Conservation (phyloP, 352 stramenopile genomes). For the Globisporangium ultimum region DNA sequence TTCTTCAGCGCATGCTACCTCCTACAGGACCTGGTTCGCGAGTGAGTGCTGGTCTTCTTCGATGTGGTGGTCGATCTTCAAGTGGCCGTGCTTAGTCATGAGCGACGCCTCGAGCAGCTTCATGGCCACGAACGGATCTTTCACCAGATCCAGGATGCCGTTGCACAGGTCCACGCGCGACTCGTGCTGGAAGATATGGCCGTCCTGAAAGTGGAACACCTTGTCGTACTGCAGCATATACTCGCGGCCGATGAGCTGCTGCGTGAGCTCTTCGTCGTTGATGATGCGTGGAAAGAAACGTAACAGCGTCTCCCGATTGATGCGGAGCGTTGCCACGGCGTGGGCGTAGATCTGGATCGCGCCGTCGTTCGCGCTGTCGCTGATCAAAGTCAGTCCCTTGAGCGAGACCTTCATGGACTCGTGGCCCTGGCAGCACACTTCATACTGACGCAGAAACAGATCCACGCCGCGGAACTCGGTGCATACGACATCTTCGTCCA, state of each 20-base stretch:
- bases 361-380: conserved; percentile 14
- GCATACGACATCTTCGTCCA: conserved; percentile 42
- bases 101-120: conserved; percentile 46
- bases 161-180: conserved; percentile 44
- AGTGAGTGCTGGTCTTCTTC: conserved; percentile 39
- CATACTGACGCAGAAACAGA: conserved; percentile 46
- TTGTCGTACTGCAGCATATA: conserved; percentile 70
- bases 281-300: conserved; percentile 50
- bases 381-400: conserved; percentile 21
- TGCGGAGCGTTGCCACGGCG: conserved; percentile 32
- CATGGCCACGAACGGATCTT: conserved; percentile 51
- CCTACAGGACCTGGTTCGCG: conserved; percentile 26
- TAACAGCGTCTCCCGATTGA: conserved; percentile 41
- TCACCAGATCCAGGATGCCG: conserved; percentile 45
- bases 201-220: conserved; percentile 55
- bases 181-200: conserved; percentile 57
- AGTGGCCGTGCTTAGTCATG: conserved; percentile 60
- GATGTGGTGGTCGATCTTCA: conserved; percentile 35
- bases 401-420: conserved; percentile 27
- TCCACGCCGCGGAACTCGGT: conserved; percentile 55
- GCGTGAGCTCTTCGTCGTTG: conserved; percentile 43
- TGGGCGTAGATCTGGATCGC: conserved; percentile 40
- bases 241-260: conserved; percentile 54
- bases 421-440: conserved; percentile 30
- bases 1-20: no score